These are phyloP conservation scores for Quercus robur DNA, from an alignment of 306 rosid species.

Conservation along the genomic window DNA sequence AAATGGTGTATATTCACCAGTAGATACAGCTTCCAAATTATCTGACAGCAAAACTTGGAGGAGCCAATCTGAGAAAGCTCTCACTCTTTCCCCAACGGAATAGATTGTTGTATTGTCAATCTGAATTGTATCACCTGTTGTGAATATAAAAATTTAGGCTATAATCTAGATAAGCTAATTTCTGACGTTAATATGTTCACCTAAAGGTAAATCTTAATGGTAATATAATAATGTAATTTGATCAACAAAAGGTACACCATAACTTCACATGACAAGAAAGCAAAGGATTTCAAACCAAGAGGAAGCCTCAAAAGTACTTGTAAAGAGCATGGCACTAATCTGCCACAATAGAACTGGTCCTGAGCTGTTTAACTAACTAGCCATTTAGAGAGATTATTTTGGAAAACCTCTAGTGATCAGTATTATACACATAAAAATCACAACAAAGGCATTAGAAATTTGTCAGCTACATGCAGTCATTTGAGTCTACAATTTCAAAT, in stretches of 20 bases:
- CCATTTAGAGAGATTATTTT: too few relatives aligned
- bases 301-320: neutral
- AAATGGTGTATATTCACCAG: slow-evolving; percentile 45
- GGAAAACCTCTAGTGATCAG: too few relatives aligned
- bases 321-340: too few relatives aligned
- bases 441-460: too few relatives aligned
- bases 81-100: slow-evolving; percentile 48
- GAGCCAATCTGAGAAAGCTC: slow-evolving; percentile 66
- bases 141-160: slow-evolving; percentile 11
- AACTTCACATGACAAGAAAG: neutral
- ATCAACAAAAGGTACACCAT: neutral
- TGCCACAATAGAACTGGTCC: too few relatives aligned
- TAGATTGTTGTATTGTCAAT: slow-evolving; percentile 33
- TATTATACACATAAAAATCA: too few relatives aligned
- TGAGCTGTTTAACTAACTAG: too few relatives aligned
- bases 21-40: slow-evolving; percentile 47
- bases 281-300: neutral
- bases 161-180: neutral
- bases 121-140: slow-evolving; percentile 37
- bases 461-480: too few relatives aligned
- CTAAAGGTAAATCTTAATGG: neutral
- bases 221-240: neutral
- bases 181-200: neutral
- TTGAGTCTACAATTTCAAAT: neutral
- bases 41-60: slow-evolving; percentile 49